These are phyloP conservation scores for Wickerhamiella kurtzmanii DNA, from an alignment of 805 yeast species.

Conservation along the genomic window DNA sequence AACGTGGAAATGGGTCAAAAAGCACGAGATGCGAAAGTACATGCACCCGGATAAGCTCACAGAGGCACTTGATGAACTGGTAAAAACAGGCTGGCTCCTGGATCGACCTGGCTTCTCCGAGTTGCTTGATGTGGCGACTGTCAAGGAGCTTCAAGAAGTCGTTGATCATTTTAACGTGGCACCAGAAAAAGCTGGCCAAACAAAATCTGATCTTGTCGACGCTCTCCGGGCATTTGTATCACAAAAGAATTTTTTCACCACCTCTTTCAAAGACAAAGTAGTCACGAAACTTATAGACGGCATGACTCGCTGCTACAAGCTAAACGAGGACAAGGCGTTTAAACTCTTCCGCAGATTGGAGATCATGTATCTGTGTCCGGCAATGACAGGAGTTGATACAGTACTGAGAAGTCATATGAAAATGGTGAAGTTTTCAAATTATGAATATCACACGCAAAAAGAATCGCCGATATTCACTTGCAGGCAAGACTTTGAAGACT, in stretches of 20 bases:
- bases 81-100: constrained; percentile 9
- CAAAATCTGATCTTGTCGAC: constrained; percentile 10
- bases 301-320: constrained; percentile 6
- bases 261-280: constrained; percentile 1
- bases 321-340: constrained; percentile 4
- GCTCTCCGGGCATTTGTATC: constrained; percentile 7
- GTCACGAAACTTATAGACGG: constrained; percentile 4
- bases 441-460: constrained; percentile 13
- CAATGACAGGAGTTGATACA: constrained; percentile 15
- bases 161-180: constrained; percentile 9
- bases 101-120: constrained; percentile 7
- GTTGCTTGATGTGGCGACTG: constrained; percentile 15
- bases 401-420: constrained; percentile 18
- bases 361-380: constrained; percentile 17
- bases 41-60: constrained; percentile 14
- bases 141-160: constrained; percentile 15
- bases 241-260: constrained; percentile 14
- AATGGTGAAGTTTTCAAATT: constrained; percentile 15
- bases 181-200: constrained; percentile 3
- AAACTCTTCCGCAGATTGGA: constrained; percentile 10
- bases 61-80: constrained; percentile 8
- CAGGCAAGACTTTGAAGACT: constrained; percentile 12
- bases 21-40: constrained; percentile 17
- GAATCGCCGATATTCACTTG: constrained; percentile 16
- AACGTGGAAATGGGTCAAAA: constrained; percentile 14